Conservation (phyloP, 306 rosid genomes). For the Senna tora region DNA sequence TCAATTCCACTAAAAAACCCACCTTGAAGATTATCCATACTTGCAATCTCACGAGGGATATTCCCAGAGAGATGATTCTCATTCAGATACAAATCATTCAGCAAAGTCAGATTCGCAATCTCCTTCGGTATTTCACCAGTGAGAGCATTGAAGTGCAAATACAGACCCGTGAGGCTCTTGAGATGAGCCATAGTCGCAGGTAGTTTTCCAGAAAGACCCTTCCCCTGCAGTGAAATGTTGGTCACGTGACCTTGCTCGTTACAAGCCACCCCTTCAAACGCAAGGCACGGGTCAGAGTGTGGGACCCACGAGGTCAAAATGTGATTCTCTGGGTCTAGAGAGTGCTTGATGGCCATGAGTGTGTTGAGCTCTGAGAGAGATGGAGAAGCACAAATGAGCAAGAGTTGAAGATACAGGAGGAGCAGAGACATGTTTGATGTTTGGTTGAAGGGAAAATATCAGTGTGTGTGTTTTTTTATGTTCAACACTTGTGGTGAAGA, state of each 20-base stretch:
- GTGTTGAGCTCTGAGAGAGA: neutral
- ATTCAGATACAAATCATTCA: constrained; percentile 78
- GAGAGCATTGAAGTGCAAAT: constrained; percentile 75
- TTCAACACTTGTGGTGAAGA: too few relatives aligned
- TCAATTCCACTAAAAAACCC: constrained; percentile 29
- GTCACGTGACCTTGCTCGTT: constrained; percentile 63
- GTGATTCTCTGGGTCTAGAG: constrained; percentile 3
- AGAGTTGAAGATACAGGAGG: too few relatives aligned
- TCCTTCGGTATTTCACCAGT: constrained; percentile 75
- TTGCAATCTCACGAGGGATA: constrained; percentile 73
- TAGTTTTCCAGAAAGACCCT: constrained; percentile 70
- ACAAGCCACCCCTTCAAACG: constrained; percentile 82
- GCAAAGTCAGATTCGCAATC: constrained; percentile 56
- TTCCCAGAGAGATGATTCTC: constrained; percentile 69
- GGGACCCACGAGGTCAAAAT: constrained; percentile 8
- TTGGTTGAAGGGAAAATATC: too few relatives aligned
- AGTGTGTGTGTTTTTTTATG: too few relatives aligned
- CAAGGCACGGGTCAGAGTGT: constrained; percentile 52
- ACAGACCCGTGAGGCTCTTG: constrained; percentile 75
- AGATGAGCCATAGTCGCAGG: constrained; percentile 72
- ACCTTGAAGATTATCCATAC: constrained; percentile 82
- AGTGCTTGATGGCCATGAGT: constrained; percentile 11
- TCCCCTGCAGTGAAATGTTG: constrained; percentile 80
- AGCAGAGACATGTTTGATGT: too few relatives aligned
- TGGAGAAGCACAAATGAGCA: too few relatives aligned